phyloP scores from a whole-genome alignment of 2,329 filamentous ascomycete species.

The Dissoconium aciculare region DNA sequence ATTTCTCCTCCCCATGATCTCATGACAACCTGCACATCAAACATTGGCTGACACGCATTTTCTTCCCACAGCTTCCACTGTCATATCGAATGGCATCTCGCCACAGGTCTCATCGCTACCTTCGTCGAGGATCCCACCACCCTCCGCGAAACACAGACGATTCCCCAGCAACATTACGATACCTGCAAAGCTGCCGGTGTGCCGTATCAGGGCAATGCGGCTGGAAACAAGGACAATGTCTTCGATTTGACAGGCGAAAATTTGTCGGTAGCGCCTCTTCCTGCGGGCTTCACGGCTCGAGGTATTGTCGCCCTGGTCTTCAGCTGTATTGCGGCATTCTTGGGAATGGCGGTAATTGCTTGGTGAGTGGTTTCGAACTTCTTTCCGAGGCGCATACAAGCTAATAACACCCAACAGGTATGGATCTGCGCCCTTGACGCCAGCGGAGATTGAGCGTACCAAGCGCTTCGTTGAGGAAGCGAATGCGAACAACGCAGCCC shows the following conservation, averaged over 20 bases:
- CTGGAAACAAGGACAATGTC: constrained; percentile 50
- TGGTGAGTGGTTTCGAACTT: constrained; percentile 40
- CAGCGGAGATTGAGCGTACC: constrained; percentile 15
- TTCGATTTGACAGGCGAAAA: constrained; percentile 51
- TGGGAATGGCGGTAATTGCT: constrained; percentile 52
- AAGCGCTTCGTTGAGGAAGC: constrained; percentile 15
- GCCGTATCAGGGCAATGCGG: constrained; percentile 53
- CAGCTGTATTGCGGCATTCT: constrained; percentile 50
- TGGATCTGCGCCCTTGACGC: constrained; percentile 19
- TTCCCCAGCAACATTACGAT: constrained; percentile 48
- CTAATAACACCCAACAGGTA: constrained; percentile 18
- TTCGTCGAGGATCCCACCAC: constrained; percentile 39
- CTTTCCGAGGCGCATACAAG: constrained; percentile 1
- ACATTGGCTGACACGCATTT: too few relatives aligned
- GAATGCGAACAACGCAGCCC: constrained; percentile 1
- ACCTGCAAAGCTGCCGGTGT: constrained; percentile 39
- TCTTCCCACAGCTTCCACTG: constrained; percentile 1
- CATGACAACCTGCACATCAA: constrained; percentile 20
- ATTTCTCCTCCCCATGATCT: constrained; percentile 2
- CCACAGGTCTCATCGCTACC: constrained; percentile 36
- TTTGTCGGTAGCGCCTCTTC: constrained; percentile 39
- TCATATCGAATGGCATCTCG: constrained; percentile 40
- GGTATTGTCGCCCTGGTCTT: constrained; percentile 65
- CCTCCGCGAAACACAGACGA: constrained; percentile 43
- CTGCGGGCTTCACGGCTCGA: constrained; percentile 52